A percentile compares a stretch with the other conserved stretches of the same genome.
Evolutionary conservation across 768 basidiomycete genomes (phyloP).

Genomic region (Floccularia luteovirens): DNA sequence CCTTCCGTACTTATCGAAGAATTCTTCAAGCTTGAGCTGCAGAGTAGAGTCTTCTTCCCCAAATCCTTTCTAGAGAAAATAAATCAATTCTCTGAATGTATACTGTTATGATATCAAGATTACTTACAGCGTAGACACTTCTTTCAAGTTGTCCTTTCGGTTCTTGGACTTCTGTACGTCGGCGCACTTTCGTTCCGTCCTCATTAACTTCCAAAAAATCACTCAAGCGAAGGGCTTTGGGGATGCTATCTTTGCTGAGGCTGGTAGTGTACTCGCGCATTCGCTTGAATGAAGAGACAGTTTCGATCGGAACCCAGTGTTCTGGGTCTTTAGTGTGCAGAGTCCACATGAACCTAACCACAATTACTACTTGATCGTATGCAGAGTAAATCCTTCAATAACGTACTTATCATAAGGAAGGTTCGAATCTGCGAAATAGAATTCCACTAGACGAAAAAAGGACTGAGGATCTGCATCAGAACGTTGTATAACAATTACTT

Average conservation of each 20-base stretch:
- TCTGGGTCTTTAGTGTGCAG: constrained; percentile 72
- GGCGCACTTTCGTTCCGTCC: constrained; percentile 62
- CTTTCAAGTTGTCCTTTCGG: constrained; percentile 76
- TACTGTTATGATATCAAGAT: background rate
- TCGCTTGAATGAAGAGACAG: constrained; percentile 89
- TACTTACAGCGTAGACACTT: constrained; percentile 82
- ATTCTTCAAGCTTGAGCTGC: constrained; percentile 71
- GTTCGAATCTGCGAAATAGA: constrained; percentile 97
- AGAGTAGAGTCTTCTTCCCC: constrained; percentile 54
- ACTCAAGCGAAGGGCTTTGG: constrained; percentile 49
- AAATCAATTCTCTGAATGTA: background rate
- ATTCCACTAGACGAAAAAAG: constrained; percentile 57
- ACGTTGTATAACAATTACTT: constrained; percentile 10
- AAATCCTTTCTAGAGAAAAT: constrained; percentile 74
- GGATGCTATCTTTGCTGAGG: constrained; percentile 62
- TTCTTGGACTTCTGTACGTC: constrained; percentile 67
- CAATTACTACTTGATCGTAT: background rate
- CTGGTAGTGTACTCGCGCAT: constrained; percentile 65
- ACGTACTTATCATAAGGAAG: constrained; percentile 81
- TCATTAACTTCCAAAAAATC: constrained; percentile 68
- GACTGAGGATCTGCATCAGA: background rate
- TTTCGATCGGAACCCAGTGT: constrained; percentile 87
- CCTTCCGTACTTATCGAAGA: constrained; percentile 70
- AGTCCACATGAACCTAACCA: constrained; percentile 87
- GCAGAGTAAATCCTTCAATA: background rate